Conservation (phyloP, 2,329 filamentous ascomycete genomes). For the Exophiala oligosperma region DNA sequence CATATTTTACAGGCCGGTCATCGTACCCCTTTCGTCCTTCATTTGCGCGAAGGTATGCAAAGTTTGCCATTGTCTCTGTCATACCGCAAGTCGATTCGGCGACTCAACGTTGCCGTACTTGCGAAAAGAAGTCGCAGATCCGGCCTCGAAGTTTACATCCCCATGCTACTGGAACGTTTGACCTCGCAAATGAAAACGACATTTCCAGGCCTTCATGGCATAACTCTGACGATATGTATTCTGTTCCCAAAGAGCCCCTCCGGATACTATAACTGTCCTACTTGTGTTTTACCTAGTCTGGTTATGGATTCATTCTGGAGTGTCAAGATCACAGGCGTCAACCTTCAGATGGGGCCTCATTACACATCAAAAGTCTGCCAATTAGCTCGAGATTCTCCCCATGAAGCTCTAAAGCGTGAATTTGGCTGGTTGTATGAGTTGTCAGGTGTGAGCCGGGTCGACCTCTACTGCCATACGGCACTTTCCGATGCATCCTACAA, state of each 20-base stretch:
- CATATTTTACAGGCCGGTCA: neutral
- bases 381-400: neutral
- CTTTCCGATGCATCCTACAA: slow-evolving; percentile 2
- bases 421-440: neutral
- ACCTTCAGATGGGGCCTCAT: neutral
- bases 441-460: slow-evolving; percentile 2
- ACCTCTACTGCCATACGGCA: neutral
- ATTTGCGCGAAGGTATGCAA: neutral
- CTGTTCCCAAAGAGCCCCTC: neutral
- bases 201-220: slow-evolving; percentile 1
- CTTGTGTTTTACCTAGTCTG: slow-evolving; percentile 1
- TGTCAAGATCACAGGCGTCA: neutral
- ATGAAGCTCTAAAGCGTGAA: neutral
- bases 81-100: neutral
- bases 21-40: neutral
- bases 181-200: neutral
- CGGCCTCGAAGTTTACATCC: slow-evolving; percentile 1
- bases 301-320: slow-evolving; percentile 1
- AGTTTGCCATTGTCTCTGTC: neutral
- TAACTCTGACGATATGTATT: neutral
- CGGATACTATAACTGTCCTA: neutral
- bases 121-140: slow-evolving; percentile 1
- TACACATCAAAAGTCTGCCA: neutral
- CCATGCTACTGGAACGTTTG: neutral
- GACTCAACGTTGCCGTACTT: neutral